phyloP scores from a whole-genome alignment of 176 grass and related monocot species.

The Leersia perrieri region DNA sequence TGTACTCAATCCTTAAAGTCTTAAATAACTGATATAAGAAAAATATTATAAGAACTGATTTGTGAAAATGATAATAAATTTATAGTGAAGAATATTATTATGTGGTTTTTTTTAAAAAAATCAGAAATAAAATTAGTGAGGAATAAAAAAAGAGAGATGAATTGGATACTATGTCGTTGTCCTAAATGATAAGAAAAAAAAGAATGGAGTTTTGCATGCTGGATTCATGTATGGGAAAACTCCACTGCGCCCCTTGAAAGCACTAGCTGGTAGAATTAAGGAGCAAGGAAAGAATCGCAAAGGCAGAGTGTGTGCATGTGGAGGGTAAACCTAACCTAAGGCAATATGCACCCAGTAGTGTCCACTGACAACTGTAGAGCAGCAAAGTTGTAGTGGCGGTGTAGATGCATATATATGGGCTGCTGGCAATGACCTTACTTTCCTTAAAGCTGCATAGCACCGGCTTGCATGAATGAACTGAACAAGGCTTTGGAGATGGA shows the following conservation, averaged over 20 bases:
- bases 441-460: not conserved
- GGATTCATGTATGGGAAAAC: not conserved
- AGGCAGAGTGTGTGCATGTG: constrained; percentile 13
- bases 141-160: not conserved
- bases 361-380: not conserved
- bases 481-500: not conserved
- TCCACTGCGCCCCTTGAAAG: not conserved
- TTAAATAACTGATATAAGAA: not conserved
- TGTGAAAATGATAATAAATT: not conserved
- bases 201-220: not conserved
- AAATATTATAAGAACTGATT: not conserved
- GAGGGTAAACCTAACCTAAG: constrained; percentile 20
- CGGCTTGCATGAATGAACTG: not conserved
- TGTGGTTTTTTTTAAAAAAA: not conserved
- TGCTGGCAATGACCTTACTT: not conserved
- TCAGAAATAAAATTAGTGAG: not conserved
- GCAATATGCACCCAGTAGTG: constrained; percentile 9
- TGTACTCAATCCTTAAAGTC: not conserved
- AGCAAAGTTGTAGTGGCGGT: not conserved
- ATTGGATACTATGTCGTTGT: not conserved
- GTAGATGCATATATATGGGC: not conserved
- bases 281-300: constrained; percentile 40
- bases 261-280: not conserved
- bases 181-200: not conserved
- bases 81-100: not conserved